Evolutionary conservation across 441 rosid species (phyloP).

Genomic region (Omphalea diandra): DNA sequence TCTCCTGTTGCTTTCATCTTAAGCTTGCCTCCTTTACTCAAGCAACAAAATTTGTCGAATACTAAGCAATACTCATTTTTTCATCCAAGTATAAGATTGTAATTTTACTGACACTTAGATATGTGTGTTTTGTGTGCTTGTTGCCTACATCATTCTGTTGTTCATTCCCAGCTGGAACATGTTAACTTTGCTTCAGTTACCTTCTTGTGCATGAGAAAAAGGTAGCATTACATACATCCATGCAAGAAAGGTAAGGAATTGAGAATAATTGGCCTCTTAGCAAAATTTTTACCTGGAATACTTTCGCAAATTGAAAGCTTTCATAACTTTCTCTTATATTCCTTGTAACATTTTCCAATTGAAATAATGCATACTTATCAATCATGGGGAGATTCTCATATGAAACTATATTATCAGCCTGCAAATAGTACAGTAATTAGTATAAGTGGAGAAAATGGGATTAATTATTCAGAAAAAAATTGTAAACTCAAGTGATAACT

Average conservation of each 20-base stretch:
- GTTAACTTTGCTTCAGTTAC: not conserved
- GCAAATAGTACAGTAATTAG: slow-evolving; percentile 32
- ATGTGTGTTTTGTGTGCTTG: not conserved
- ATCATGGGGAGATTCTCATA: slow-evolving; percentile 83
- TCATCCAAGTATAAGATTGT: not conserved
- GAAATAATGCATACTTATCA: slow-evolving; percentile 88
- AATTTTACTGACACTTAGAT: not conserved
- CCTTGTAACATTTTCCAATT: slow-evolving; percentile 77
- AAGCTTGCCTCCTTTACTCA: not conserved
- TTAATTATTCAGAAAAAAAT: not conserved
- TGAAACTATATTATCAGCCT: slow-evolving; percentile 72
- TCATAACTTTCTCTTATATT: slow-evolving; percentile 76
- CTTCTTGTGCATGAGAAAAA: not conserved
- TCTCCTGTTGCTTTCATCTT: not conserved
- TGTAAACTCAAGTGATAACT: not conserved
- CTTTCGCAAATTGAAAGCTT: slow-evolving; percentile 83
- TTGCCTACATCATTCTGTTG: not conserved
- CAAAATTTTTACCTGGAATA: slow-evolving; percentile 72
- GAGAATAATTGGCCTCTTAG: not conserved
- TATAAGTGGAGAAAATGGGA: not conserved
- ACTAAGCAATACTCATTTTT: no score
- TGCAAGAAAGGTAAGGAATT: not conserved
- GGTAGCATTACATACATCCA: not conserved
- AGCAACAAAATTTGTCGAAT: not conserved
- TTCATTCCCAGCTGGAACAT: not conserved